Evolutionary conservation across 1,284 basidiomycete genomes (phyloP).

Genomic region (Cryptococcus sp.): DNA sequence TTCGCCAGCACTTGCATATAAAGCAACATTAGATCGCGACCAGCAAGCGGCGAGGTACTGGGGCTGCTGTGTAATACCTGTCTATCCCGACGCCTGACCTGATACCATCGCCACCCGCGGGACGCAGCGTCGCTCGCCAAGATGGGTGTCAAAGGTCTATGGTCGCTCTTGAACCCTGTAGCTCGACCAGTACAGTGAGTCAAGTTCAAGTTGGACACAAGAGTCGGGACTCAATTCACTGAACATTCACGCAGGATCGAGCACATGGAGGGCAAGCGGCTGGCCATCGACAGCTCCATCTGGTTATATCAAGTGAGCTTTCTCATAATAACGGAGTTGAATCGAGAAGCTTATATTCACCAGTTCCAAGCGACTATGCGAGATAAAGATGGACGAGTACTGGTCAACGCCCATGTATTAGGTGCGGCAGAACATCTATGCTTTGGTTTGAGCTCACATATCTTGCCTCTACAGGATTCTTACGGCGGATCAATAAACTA

Average conservation of each 20-base stretch:
- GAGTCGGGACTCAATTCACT: background rate
- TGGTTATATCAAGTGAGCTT: slow-evolving; percentile 78
- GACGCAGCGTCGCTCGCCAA: slow-evolving; percentile 8
- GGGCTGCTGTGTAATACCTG: background rate
- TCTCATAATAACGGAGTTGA: background rate
- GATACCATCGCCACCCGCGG: background rate
- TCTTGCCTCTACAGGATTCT: slow-evolving; percentile 58
- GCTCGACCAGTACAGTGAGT: slow-evolving; percentile 81
- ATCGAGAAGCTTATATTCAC: slow-evolving; percentile 1
- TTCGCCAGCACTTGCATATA: no score
- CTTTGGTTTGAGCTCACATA: background rate
- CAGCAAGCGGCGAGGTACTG: background rate
- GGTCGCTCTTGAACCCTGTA: slow-evolving; percentile 86
- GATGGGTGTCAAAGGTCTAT: slow-evolving; percentile 95
- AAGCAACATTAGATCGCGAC: no score
- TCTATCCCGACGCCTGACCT: background rate
- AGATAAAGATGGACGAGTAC: slow-evolving; percentile 86
- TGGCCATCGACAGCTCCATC: slow-evolving; percentile 98
- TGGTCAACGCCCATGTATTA: slow-evolving; percentile 92
- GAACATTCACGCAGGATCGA: slow-evolving; percentile 64
- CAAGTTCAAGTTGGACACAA: slow-evolving; percentile 8
- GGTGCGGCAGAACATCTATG: slow-evolving; percentile 54
- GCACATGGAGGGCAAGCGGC: slow-evolving; percentile 82
- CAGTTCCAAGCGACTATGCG: slow-evolving; percentile 99
- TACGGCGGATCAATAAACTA: slow-evolving; percentile 89